A percentile compares a stretch with the other conserved stretches of the same genome.
phyloP scores from a whole-genome alignment of 2,329 filamentous ascomycete species.

The Fusarium temperatum region DNA sequence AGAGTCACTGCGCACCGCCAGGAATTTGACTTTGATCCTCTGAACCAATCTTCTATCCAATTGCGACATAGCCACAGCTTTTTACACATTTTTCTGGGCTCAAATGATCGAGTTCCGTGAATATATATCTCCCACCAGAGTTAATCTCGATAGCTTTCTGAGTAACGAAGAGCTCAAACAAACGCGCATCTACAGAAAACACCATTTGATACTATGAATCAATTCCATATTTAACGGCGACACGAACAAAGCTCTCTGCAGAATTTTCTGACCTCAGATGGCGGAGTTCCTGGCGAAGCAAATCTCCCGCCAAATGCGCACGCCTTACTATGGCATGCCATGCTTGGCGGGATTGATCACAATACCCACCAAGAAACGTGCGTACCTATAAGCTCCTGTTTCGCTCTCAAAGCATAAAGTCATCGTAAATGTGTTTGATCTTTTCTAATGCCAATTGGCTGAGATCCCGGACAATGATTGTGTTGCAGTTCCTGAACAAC shows the following conservation, averaged over 20 bases:
- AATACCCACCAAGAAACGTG: no score
- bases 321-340: background rate
- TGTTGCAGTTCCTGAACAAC: background rate
- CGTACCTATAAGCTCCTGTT: no score
- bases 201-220: background rate
- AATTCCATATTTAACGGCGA: background rate
- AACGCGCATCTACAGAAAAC: background rate
- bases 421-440: rapidly evolving
- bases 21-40: rapidly evolving
- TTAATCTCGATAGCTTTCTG: background rate
- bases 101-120: background rate
- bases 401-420: background rate
- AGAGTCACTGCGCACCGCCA: background rate
- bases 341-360: background rate
- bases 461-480: background rate
- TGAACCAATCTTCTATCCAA: rapidly evolving
- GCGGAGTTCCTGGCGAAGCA: background rate
- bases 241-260: background rate
- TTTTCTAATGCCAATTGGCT: background rate
- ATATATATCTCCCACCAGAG: background rate
- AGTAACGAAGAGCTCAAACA: no score
- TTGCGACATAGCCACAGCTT: background rate
- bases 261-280: background rate
- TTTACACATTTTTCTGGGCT: background rate
- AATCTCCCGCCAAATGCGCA: background rate